Conservation (phyloP, 78 protist genomes). For the Dictyostelium intermedium region DNA sequence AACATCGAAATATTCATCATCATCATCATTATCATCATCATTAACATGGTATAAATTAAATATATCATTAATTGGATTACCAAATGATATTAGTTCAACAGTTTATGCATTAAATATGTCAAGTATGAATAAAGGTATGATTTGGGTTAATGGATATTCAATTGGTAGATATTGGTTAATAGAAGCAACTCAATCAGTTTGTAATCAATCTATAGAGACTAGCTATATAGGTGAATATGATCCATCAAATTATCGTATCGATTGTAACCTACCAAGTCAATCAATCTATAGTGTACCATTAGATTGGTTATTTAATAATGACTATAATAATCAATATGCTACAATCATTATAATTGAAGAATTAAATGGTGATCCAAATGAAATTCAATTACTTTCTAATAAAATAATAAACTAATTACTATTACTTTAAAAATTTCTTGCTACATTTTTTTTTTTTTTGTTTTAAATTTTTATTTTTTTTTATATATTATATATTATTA, state of each 20-base stretch:
- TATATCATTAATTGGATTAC: not conserved
- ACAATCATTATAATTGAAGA: constrained; percentile 32
- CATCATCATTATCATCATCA: not conserved
- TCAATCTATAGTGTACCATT: constrained; percentile 38
- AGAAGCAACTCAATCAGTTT: not conserved
- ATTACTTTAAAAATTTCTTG: not conserved
- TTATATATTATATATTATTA: not conserved
- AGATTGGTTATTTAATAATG: constrained; percentile 19
- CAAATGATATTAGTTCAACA: not conserved
- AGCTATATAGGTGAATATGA: constrained; percentile 33
- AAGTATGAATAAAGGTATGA: constrained; percentile 63
- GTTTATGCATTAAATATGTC: constrained; percentile 32
- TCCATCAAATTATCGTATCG: not conserved
- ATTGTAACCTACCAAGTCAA: constrained; percentile 48
- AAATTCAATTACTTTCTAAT: constrained; percentile 22
- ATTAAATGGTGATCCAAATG: constrained; percentile 9
- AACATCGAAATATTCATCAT: not conserved
- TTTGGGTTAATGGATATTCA: constrained; percentile 57
- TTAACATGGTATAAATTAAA: constrained; percentile 39
- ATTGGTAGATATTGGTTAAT: constrained; percentile 78
- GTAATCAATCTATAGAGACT: not conserved
- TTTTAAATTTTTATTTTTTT: not conserved
- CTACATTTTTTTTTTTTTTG: not conserved
- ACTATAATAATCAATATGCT: not conserved
- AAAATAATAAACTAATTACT: not conserved